Conservation (phyloP, 2,329 filamentous ascomycete species). For the Delphinella strobiligena region DNA sequence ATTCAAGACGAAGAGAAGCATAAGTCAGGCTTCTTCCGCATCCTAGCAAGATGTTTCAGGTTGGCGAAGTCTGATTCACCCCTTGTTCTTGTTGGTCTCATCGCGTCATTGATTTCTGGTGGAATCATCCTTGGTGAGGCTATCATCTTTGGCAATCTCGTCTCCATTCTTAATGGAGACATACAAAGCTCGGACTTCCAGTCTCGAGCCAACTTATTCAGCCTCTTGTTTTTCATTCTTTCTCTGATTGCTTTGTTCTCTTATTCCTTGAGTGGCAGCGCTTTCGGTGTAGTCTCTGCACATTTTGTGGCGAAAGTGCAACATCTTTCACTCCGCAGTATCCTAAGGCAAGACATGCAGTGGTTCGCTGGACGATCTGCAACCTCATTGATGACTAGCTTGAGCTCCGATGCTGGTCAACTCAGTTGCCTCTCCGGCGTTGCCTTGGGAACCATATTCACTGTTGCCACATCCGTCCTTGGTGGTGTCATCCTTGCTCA, state of each 20-base stretch:
- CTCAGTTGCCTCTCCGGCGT: slow-evolving; percentile 37
- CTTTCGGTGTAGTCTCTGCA: slow-evolving; percentile 37
- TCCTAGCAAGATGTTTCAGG: slow-evolving; percentile 7
- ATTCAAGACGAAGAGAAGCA: slow-evolving; percentile 21
- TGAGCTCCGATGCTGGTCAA: slow-evolving; percentile 37
- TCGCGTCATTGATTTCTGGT: slow-evolving; percentile 33
- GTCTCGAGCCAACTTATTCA: slow-evolving; percentile 28
- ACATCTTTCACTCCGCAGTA: slow-evolving; percentile 36
- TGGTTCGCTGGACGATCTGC: slow-evolving; percentile 37
- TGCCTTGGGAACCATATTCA: slow-evolving; percentile 38
- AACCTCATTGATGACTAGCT: slow-evolving; percentile 32
- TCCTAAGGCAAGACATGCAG: slow-evolving; percentile 42
- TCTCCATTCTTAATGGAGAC: slow-evolving; percentile 39
- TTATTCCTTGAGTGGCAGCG: slow-evolving; percentile 31
- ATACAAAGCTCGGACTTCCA: slow-evolving; percentile 12
- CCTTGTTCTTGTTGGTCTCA: slow-evolving; percentile 29
- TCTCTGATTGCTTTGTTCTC: slow-evolving; percentile 37
- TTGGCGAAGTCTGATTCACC: slow-evolving; percentile 26
- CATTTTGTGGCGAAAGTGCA: slow-evolving; percentile 33
- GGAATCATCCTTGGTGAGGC: slow-evolving; percentile 48
- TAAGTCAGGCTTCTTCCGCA: slow-evolving; percentile 3
- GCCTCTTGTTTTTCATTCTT: slow-evolving; percentile 41
- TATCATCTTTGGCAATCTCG: slow-evolving; percentile 42
- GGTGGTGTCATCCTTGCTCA: slow-evolving; percentile 37
- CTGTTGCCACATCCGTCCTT: slow-evolving; percentile 33